Evolutionary conservation across 192 early-diverging fungal species (phyloP).

Genomic region (Pilaira anomala): DNA sequence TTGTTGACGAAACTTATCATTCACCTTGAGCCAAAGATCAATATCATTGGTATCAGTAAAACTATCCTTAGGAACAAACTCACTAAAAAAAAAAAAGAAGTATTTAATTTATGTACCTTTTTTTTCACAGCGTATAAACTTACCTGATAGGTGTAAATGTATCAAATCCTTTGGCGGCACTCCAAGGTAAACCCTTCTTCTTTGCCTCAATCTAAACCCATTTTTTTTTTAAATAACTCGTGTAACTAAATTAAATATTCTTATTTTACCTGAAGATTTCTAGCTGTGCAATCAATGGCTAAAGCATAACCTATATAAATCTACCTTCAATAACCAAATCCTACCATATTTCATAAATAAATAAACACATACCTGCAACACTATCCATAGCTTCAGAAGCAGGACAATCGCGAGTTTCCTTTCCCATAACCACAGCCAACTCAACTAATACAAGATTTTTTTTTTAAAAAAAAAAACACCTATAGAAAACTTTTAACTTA

Average conservation of each 20-base stretch:
- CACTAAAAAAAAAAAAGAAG: slow-evolving; percentile 33
- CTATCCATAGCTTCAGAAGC: slow-evolving; percentile 58
- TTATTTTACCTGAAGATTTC: slow-evolving; percentile 72
- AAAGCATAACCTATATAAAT: slow-evolving; percentile 64
- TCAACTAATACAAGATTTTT: slow-evolving; percentile 56
- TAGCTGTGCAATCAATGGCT: slow-evolving; percentile 89
- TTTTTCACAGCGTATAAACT: background rate
- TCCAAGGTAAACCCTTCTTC: slow-evolving; percentile 84
- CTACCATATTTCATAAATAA: background rate
- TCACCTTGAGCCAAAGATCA: slow-evolving; percentile 65
- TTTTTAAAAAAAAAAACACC: background rate
- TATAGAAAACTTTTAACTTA: slow-evolving; percentile 21
- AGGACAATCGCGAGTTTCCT: slow-evolving; percentile 69
- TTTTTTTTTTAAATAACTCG: background rate
- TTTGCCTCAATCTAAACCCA: slow-evolving; percentile 56
- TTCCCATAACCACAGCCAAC: slow-evolving; percentile 89
- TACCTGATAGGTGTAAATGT: slow-evolving; percentile 90
- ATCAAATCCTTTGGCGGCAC: slow-evolving; percentile 90
- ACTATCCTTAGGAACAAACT: slow-evolving; percentile 69
- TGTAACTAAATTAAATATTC: no score
- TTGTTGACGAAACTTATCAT: slow-evolving; percentile 73
- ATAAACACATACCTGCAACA: slow-evolving; percentile 47
- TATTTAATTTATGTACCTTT: no score
- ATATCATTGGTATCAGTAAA: slow-evolving; percentile 75
- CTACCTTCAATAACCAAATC: background rate